Percentiles rank a stretch among this genome's conserved stretches.
phyloP scores from a whole-genome alignment of 2,329 filamentous ascomycete genomes.

The Onygenales sp. region DNA sequence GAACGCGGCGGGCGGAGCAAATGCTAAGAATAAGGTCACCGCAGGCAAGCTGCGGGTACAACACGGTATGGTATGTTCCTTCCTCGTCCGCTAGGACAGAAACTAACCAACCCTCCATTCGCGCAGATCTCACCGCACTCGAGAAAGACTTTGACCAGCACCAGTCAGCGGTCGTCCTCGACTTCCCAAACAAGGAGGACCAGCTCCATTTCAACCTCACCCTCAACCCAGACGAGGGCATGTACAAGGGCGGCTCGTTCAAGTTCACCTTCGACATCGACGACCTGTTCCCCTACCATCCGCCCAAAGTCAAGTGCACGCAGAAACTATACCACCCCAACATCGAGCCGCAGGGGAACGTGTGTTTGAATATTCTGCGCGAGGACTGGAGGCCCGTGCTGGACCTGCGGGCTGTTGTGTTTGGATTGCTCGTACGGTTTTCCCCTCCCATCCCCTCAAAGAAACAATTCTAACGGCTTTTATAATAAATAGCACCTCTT shows the following conservation, averaged over 20 bases:
- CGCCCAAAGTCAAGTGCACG: constrained; percentile 91
- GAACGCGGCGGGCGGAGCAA: constrained; percentile 70
- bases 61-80: constrained; percentile 69
- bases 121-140: neutral
- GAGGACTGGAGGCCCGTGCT: constrained; percentile 99
- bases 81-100: neutral
- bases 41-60: constrained; percentile 91
- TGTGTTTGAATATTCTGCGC: constrained; percentile 91
- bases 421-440: constrained; percentile 67
- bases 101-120: neutral
- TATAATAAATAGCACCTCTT: constrained; percentile 68
- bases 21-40: constrained; percentile 93
- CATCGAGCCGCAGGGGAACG: constrained; percentile 94
- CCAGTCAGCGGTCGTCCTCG: neutral
- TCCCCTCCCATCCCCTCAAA: neutral
- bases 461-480: neutral
- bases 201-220: constrained; percentile 45
- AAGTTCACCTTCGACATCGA: constrained; percentile 87
- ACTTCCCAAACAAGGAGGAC: constrained; percentile 48
- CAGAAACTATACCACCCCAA: constrained; percentile 99
- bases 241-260: constrained; percentile 83
- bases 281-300: constrained; percentile 93
- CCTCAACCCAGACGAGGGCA: constrained; percentile 47
- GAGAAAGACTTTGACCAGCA: neutral
- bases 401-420: constrained; percentile 92